phyloP scores from a whole-genome alignment of 371 early-diverging fungal genomes.

The Catenaria anguillulae region DNA sequence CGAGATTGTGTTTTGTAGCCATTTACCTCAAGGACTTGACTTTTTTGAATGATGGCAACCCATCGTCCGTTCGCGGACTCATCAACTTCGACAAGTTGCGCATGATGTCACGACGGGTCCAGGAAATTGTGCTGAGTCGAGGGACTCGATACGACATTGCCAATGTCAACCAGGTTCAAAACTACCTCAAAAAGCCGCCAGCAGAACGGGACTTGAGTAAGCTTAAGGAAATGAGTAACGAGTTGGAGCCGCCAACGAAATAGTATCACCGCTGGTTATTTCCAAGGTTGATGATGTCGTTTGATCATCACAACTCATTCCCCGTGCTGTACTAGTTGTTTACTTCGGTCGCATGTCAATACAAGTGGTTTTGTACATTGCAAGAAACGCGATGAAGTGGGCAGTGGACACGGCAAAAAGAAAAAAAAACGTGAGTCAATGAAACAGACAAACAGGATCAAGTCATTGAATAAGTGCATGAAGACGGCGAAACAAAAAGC shows the following conservation, averaged over 20 bases:
- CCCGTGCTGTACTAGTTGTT: too few species aligned
- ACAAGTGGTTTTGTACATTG: too few species aligned
- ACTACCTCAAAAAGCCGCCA: constrained; percentile 32
- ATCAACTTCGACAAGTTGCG: constrained; percentile 40
- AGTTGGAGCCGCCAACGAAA: constrained; percentile 30
- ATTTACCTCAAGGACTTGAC: constrained; percentile 40
- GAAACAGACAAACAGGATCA: too few species aligned
- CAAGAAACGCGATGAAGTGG: too few species aligned
- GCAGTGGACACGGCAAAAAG: too few species aligned
- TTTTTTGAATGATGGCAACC: constrained; percentile 42
- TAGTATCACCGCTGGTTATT: too few species aligned
- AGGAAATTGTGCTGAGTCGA: constrained; percentile 23
- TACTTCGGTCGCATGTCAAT: too few species aligned
- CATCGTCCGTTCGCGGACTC: constrained; percentile 24
- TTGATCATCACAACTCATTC: too few species aligned
- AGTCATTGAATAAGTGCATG: too few species aligned
- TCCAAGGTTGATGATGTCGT: too few species aligned
- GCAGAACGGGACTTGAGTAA: constrained; percentile 24
- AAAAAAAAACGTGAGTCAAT: too few species aligned
- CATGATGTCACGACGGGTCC: constrained; percentile 32
- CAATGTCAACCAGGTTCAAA: constrained; percentile 20
- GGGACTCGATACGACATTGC: constrained; percentile 18
- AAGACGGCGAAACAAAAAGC: too few species aligned
- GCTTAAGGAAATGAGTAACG: constrained; percentile 27
- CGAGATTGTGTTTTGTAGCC: constrained; percentile 15